Evolutionary conservation across 176 grass and related monocot genomes (phyloP).

Genomic region (Rhynchospora breviuscula): DNA sequence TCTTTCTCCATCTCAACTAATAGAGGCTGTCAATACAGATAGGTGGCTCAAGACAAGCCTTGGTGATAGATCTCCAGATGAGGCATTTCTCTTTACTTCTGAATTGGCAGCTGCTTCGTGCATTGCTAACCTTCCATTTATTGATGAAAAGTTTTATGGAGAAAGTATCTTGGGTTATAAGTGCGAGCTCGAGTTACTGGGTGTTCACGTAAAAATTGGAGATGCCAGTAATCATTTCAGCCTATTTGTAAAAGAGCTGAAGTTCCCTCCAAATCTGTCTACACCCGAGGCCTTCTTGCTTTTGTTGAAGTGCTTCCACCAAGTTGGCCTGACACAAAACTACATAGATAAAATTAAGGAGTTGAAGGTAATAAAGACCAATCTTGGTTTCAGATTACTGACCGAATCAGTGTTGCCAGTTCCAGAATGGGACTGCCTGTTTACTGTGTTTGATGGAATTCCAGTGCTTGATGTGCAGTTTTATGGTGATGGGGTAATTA

Average conservation of each 20-base stretch:
- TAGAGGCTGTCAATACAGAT: conserved; percentile 30
- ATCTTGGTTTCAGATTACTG: conserved; percentile 39
- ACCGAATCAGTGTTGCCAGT: conserved; percentile 36
- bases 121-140: conserved; percentile 41
- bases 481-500: conserved; percentile 31
- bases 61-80: conserved; percentile 29
- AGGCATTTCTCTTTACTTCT: conserved; percentile 40
- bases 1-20: conserved; percentile 33
- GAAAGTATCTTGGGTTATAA: conserved; percentile 26
- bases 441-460: conserved; percentile 21
- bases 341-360: conserved; percentile 29
- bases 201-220: conserved; percentile 24
- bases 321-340: conserved; percentile 12
- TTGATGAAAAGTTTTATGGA: conserved; percentile 47
- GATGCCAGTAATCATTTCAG: conserved; percentile 33
- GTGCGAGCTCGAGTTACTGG: conserved; percentile 50
- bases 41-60: conserved; percentile 44
- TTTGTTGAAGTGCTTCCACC: conserved; percentile 39
- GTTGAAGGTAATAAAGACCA: conserved; percentile 56
- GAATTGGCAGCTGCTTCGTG: conserved; percentile 29
- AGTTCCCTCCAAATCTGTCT: conserved; percentile 25
- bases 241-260: conserved; percentile 53
- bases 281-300: conserved; percentile 38
- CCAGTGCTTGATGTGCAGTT: conserved; percentile 44
- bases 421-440: conserved; percentile 46